Evolutionary conservation across 1,139 yeast genomes (phyloP), one percentile per base, ranked within the genome.

Genomic region (Zygoascus meyerae): DNA sequence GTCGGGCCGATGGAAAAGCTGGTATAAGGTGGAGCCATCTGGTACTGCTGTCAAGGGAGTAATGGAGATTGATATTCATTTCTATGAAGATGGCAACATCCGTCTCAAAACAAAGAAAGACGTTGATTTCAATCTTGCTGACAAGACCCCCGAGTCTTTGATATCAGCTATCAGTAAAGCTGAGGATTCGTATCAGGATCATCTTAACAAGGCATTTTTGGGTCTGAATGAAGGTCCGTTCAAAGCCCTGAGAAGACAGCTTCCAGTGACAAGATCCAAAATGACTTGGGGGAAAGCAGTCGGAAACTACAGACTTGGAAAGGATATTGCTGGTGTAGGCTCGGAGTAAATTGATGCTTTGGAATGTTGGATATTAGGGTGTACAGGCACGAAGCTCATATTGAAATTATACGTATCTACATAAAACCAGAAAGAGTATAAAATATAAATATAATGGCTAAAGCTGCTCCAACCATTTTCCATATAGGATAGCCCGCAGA

Each of bases 221-320:
- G 78, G 78, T 32, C 74, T 92, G 61, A 90, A 90, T 65, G 95
- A 87, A 55, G 75, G 75, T 46, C 77, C 81, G 49, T 92, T 92
- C 71, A 92, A 90, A 68, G 77, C 78, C 52, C 75, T 92, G 56
- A 78, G 98, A 68, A 81, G 98, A 65, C 86, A 87, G 64, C 73
- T 92, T 52, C 98, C 98, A 2, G 83, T 92, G 36, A 90, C 95
- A 28, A 77, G 96, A 62, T 78, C 95, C 12, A 89, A 85, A 66
- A 83, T 92, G 62, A 86, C 87, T 65, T 92, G 98, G 98, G 95
- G 95, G 37, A 85, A 79, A 61, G 89, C 96, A 14, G 86, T 89
- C 14, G 95, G 95, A 12, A 85, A 83, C 63, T 89, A 89, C 69
- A 79, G 89, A 60, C 72, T 90, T 45, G 97, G 97, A 15, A 82